These are phyloP conservation scores for Platismatia glauca DNA, from an alignment of 495 filamentous ascomycete genomes.

Conservation along the genomic window DNA sequence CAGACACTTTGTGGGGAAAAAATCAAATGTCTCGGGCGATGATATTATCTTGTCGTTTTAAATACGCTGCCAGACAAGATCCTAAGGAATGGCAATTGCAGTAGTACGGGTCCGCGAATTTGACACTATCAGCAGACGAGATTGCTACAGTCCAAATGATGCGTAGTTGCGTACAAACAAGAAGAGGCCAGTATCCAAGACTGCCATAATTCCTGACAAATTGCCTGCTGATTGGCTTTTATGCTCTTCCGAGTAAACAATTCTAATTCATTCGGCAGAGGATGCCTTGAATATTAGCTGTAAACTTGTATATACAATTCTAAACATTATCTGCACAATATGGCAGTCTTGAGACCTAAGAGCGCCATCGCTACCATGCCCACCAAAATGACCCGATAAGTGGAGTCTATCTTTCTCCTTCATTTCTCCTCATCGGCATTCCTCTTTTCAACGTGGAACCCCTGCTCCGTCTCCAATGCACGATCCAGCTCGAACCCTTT, in stretches of 20 bases:
- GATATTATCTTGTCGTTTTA: background rate
- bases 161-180: background rate
- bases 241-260: background rate
- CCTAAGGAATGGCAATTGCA: background rate
- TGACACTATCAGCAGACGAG: background rate
- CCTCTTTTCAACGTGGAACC: constrained; percentile 34
- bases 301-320: background rate
- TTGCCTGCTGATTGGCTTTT: background rate
- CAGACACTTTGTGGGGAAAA: background rate
- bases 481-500: constrained; percentile 47
- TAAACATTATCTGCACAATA: no score
- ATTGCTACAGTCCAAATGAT: no score
- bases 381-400: background rate
- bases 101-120: background rate
- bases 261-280: background rate
- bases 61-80: background rate
- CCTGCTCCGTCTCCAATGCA: constrained; percentile 40
- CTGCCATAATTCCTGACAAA: background rate
- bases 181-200: background rate
- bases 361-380: background rate
- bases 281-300: background rate
- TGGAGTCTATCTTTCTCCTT: constrained; percentile 23
- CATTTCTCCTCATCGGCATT: constrained; percentile 16
- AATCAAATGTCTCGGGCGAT: no score
- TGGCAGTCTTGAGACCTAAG: background rate